phyloP scores from a whole-genome alignment of 768 basidiomycete genomes.

The Tricholoma sp. region DNA sequence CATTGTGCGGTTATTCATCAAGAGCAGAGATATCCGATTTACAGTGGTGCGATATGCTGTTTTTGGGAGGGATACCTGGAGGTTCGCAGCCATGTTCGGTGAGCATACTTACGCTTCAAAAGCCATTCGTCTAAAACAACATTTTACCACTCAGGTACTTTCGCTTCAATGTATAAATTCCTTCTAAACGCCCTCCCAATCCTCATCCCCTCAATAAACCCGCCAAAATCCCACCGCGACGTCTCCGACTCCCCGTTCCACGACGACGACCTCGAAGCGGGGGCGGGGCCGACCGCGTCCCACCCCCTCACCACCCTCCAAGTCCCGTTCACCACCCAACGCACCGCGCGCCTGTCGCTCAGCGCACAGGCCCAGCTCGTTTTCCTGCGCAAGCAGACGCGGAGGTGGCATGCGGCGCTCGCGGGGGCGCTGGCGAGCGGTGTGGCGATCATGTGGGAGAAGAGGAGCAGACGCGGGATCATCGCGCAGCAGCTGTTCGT shows the following conservation, averaged over 20 bases:
- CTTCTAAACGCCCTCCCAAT: slow-evolving; percentile 76
- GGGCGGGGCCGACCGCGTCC: slow-evolving; percentile 20
- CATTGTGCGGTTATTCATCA: neutral
- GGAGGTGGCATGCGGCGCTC: slow-evolving; percentile 73
- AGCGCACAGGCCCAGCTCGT: slow-evolving; percentile 59
- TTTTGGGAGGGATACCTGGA: slow-evolving; percentile 76
- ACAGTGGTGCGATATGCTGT: slow-evolving; percentile 74
- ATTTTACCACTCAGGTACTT: slow-evolving; percentile 45
- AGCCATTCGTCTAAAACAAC: neutral
- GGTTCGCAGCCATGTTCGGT: slow-evolving; percentile 90
- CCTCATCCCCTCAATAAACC: slow-evolving; percentile 47
- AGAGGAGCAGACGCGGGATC: slow-evolving; percentile 50
- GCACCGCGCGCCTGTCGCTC: slow-evolving; percentile 52
- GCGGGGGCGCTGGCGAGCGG: slow-evolving; percentile 77
- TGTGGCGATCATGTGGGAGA: slow-evolving; percentile 75
- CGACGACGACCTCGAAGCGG: slow-evolving; percentile 6
- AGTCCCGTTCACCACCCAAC: slow-evolving; percentile 26
- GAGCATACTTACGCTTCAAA: slow-evolving; percentile 1
- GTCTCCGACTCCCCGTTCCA: slow-evolving; percentile 19
- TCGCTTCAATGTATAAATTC: slow-evolving; percentile 74
- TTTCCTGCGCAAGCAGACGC: slow-evolving; percentile 61
- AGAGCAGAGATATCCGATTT: slow-evolving; percentile 53
- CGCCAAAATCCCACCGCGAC: slow-evolving; percentile 21
- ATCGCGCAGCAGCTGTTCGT: slow-evolving; percentile 91
- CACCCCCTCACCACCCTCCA: slow-evolving; percentile 20